phyloP scores from a whole-genome alignment of 192 early-diverging fungal genomes.

The Coemansia sp. region DNA sequence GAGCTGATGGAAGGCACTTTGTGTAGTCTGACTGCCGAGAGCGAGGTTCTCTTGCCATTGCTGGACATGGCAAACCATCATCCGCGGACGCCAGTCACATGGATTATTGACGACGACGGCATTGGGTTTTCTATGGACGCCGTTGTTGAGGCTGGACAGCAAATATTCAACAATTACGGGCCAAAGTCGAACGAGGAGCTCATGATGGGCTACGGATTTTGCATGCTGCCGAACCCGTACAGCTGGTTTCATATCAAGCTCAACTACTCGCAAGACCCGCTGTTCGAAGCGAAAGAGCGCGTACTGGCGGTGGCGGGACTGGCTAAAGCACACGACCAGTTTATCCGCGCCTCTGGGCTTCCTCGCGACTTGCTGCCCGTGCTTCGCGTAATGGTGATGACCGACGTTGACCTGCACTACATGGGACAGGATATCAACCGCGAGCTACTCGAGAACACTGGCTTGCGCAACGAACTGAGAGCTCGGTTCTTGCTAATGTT shows the following conservation, averaged over 20 bases:
- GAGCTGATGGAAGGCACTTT: slow-evolving; percentile 51
- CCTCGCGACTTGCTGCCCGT: slow-evolving; percentile 56
- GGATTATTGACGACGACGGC: slow-evolving; percentile 40
- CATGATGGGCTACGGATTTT: slow-evolving; percentile 73
- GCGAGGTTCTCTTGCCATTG: slow-evolving; percentile 62
- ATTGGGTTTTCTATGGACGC: slow-evolving; percentile 55
- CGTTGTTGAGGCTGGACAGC: slow-evolving; percentile 37
- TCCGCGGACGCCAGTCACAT: slow-evolving; percentile 60
- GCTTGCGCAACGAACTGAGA: slow-evolving; percentile 63
- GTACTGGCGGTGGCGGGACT: slow-evolving; percentile 54
- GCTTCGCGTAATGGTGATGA: slow-evolving; percentile 74
- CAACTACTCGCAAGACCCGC: slow-evolving; percentile 63
- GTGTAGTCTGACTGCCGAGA: slow-evolving; percentile 9
- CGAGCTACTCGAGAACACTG: slow-evolving; percentile 37
- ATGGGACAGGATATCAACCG: slow-evolving; percentile 8
- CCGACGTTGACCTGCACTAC: slow-evolving; percentile 47
- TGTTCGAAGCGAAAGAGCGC: slow-evolving; percentile 34
- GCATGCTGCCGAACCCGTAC: slow-evolving; percentile 60
- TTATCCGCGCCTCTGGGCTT: slow-evolving; percentile 50
- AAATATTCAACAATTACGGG: slow-evolving; percentile 72
- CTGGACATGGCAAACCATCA: slow-evolving; percentile 70
- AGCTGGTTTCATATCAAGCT: slow-evolving; percentile 63
- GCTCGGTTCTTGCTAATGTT: slow-evolving; percentile 55
- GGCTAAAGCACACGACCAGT: slow-evolving; percentile 43
- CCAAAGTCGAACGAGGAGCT: slow-evolving; percentile 77